Evolutionary conservation across 805 yeast species (phyloP).

Genomic region (Jamesozyma hellenica): DNA sequence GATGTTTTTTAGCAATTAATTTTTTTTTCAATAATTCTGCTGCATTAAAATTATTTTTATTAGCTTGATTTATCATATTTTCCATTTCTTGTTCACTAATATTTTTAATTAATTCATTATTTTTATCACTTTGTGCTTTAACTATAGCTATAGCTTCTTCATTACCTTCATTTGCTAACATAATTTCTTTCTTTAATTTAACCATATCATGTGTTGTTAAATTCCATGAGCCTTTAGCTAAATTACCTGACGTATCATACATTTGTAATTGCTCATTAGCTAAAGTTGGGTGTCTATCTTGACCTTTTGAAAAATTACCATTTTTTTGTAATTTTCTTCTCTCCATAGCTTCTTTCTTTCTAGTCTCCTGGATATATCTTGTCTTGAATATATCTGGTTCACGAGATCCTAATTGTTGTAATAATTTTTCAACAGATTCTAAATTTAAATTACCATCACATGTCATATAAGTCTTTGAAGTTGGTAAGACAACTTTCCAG

Average conservation of each 20-base stretch:
- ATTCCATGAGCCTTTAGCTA: conserved; percentile 56
- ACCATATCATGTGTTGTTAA: conserved; percentile 65
- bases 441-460: conserved; percentile 79
- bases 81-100: conserved; percentile 24
- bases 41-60: conserved; percentile 34
- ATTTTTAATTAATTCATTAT: conserved; percentile 18
- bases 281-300: conserved; percentile 62
- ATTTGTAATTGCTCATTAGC: conserved; percentile 68
- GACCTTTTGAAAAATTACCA: conserved; percentile 56
- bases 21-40: conserved; percentile 36
- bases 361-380: conserved; percentile 56
- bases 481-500: conserved; percentile 70
- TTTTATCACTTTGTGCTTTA: conserved; percentile 32
- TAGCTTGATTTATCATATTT: conserved; percentile 29
- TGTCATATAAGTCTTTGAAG: conserved; percentile 68
- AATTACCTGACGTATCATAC: conserved; percentile 63
- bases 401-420: conserved; percentile 53
- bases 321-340: conserved; percentile 39
- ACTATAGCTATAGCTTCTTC: conserved; percentile 57
- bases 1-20: conserved; percentile 22
- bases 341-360: conserved; percentile 56
- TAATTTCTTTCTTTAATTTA: conserved; percentile 47
- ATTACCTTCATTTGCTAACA: conserved; percentile 64
- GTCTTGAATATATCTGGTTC: conserved; percentile 72
- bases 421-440: conserved; percentile 61